These are phyloP conservation scores for Exophiala viscosa DNA, from an alignment of 2,329 filamentous ascomycete genomes.

Conservation along the genomic window DNA sequence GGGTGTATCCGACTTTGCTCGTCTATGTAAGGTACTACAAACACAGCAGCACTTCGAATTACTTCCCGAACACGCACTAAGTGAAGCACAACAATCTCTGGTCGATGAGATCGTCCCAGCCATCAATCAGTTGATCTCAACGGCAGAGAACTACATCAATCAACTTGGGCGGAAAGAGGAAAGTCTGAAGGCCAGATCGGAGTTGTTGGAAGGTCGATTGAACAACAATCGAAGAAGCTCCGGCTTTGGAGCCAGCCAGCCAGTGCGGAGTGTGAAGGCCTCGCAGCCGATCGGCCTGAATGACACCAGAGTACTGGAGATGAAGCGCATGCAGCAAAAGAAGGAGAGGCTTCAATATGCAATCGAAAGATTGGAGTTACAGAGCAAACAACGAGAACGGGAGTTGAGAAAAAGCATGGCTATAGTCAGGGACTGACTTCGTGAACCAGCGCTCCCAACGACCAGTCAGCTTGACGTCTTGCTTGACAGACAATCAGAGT, in stretches of 20 bases:
- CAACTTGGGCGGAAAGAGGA: conserved; percentile 79
- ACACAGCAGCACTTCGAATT: conserved; percentile 85
- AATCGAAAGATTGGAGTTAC: conserved; percentile 78
- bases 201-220: conserved; percentile 74
- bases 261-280: conserved; percentile 23
- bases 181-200: conserved; percentile 74
- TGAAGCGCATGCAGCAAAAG: conserved; percentile 70
- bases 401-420: conserved; percentile 72
- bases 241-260: conserved; percentile 11
- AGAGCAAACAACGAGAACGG: conserved; percentile 72
- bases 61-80: conserved; percentile 77
- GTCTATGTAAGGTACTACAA: conserved; percentile 60
- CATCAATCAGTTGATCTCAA: conserved; percentile 70
- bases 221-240: conserved; percentile 38
- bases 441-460: too few relatives aligned
- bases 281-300: conserved; percentile 21
- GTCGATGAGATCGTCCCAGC: conserved; percentile 88
- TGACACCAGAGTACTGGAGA: conserved; percentile 52
- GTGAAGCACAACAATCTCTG: conserved; percentile 75
- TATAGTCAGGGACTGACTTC: conserved; percentile 33
- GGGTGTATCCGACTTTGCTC: conserved; percentile 61
- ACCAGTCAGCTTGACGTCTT: too few relatives aligned
- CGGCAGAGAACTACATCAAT: conserved; percentile 79
- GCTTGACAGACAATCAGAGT: too few relatives aligned
- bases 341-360: conserved; percentile 83